phyloP scores from a whole-genome alignment of 331 rosid species.

The Telfairia occidentalis region DNA sequence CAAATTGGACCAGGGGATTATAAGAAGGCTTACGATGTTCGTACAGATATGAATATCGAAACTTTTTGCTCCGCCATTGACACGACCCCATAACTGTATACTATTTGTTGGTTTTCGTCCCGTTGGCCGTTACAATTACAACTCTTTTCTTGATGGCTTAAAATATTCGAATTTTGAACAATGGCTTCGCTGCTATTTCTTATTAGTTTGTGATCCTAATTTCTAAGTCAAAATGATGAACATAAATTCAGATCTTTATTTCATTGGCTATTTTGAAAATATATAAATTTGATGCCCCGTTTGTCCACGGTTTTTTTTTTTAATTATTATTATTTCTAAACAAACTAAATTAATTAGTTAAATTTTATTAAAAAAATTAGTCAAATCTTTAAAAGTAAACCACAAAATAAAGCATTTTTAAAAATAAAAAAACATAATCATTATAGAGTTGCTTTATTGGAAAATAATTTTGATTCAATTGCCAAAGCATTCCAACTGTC shows the following conservation, averaged over 20 bases:
- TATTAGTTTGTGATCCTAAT: not conserved
- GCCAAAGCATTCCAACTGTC: not conserved
- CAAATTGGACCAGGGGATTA: not conserved
- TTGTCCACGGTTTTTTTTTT: too few relatives aligned
- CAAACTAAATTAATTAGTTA: too few relatives aligned
- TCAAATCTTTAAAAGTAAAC: not conserved
- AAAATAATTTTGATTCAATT: not conserved
- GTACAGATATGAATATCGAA: not conserved
- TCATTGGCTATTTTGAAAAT: too few relatives aligned
- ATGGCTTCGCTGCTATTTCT: not conserved
- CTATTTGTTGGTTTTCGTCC: not conserved
- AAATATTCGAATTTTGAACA: not conserved
- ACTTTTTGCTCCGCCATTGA: not conserved
- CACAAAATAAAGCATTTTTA: not conserved
- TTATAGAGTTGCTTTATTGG: not conserved
- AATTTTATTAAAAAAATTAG: not conserved
- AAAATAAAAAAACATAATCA: not conserved
- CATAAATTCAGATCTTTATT: too few relatives aligned
- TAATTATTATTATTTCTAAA: too few relatives aligned
- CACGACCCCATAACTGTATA: not conserved
- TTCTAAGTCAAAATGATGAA: too few relatives aligned
- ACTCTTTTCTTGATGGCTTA: not conserved
- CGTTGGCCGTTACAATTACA: conserved; percentile 4
- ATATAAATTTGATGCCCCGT: too few relatives aligned
- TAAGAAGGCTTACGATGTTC: not conserved